Evolutionary conservation across 2,329 filamentous ascomycete species (phyloP), one percentile per base, ranked within the genome.

Genomic region (Berkeleyomyces basicola): DNA sequence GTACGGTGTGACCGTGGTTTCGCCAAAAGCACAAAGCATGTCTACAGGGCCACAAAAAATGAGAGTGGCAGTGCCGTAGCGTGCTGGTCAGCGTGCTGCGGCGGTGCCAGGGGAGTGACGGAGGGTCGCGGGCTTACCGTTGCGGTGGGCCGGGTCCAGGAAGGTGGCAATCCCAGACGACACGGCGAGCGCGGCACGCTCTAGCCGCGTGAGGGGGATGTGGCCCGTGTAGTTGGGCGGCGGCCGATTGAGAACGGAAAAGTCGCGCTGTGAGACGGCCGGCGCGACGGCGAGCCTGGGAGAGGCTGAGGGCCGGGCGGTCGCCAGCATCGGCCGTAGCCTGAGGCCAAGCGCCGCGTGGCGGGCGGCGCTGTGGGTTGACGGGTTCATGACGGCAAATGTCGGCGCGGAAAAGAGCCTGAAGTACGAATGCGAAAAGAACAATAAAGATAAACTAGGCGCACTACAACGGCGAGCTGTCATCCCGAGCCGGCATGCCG

Each of bases 1-100:
- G 79, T 90, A 96, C 10, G 93, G 93, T 7, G 91, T 90, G 31
- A 91, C 90, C 2, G 93, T 97, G 37, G 91, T 85, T 78, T 99
- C 93, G 70, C 91, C 92, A n/a, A 95, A 82, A 42, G 90, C 83
- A 42, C 93, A 93, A 68, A 99, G 95, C 67, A 99, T 84, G 76
- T 99, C 93, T 89, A 69, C 11, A 11, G 14, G 51, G 14, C 31
- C 9, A 58, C 33, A 40, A 42, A 14, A 14, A 47, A 5, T 33
- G 53, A 42, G 14, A 61, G 36, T 3, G 10, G 3, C 14, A 23
- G 23, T 23, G 23, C 23, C 23, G 23, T 23, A 23, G 23, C 23
- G 23, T 23, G 23, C 23, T 23, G 23, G 23, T 23, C 23, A 23
- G 23, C 2, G 23, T 23, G 23, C 23, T 23, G 47, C 23, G 37